Percentiles rank a stretch among this genome's conserved stretches.
Evolutionary conservation across 768 basidiomycete genomes (phyloP).

Genomic region (Pisolithus tinctorius): DNA sequence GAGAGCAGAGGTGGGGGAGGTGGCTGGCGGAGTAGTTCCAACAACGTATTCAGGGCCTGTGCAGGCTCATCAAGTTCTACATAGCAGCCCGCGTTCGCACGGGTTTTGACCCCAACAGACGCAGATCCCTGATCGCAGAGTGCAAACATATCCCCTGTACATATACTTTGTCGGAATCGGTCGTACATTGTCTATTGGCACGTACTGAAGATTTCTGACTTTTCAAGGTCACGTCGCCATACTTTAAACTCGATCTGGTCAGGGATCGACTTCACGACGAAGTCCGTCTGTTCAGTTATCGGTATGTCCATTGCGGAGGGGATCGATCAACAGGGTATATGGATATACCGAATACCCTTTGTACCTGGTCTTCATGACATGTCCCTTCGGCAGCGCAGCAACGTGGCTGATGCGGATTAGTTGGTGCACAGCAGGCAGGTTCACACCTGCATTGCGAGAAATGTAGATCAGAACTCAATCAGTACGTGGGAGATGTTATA

Average conservation of each 20-base stretch:
- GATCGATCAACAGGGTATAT: conserved; percentile 3
- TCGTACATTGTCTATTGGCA: conserved; percentile 7
- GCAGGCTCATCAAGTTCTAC: conserved; percentile 50
- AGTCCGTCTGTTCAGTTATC: conserved; percentile 47
- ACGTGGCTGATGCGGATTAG: not conserved
- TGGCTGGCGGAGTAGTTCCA: conserved; percentile 51
- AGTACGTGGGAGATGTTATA: not conserved
- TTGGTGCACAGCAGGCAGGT: not conserved
- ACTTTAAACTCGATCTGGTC: conserved; percentile 47
- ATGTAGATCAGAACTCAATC: not conserved
- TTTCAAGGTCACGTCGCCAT: conserved; percentile 39
- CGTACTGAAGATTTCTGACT: conserved; percentile 62
- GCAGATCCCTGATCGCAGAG: conserved; percentile 38
- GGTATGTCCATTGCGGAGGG: conserved; percentile 3
- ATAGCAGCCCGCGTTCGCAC: not conserved
- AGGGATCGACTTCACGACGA: conserved; percentile 46
- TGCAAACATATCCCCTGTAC: conserved; percentile 61
- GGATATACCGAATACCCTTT: not conserved
- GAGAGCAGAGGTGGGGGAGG: conserved; percentile 38
- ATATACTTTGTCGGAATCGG: conserved; percentile 6
- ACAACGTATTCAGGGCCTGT: conserved; percentile 40
- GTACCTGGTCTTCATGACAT: not conserved
- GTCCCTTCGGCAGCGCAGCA: not conserved
- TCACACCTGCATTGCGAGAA: conserved; percentile 4
- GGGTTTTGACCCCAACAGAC: not conserved